phyloP scores from a whole-genome alignment of 164 flowering plant species.

The Vitis cinerea region DNA sequence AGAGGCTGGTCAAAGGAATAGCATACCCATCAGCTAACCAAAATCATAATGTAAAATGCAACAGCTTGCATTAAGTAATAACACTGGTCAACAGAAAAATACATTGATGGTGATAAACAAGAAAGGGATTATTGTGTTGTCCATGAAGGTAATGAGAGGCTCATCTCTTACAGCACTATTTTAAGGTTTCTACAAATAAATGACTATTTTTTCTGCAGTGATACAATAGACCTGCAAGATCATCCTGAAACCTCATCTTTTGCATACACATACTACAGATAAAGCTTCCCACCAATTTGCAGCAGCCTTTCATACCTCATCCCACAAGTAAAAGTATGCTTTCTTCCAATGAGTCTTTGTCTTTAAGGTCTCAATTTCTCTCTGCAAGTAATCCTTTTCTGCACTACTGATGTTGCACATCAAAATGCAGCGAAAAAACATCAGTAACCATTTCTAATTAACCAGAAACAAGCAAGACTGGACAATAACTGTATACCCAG shows the following conservation, averaged over 20 bases:
- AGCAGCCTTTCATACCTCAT: conserved; percentile 60
- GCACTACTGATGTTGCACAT: conserved; percentile 56
- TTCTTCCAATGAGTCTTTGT: conserved; percentile 85
- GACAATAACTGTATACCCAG: conserved; percentile 48
- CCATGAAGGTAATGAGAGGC: too few relatives aligned
- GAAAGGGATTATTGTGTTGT: too few relatives aligned
- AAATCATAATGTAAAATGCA: neutral
- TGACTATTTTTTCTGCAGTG: too few relatives aligned
- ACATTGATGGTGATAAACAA: too few relatives aligned
- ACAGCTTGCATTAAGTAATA: neutral
- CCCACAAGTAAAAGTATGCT: conserved; percentile 98
- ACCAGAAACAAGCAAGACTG: conserved; percentile 9
- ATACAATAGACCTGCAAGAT: neutral
- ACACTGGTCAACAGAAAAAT: too few relatives aligned
- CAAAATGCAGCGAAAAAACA: conserved; percentile 20
- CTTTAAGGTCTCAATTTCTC: conserved; percentile 78
- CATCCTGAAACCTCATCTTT: too few relatives aligned
- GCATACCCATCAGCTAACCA: conserved; percentile 12
- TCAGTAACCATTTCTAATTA: conserved; percentile 14
- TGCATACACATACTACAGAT: too few relatives aligned
- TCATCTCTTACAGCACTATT: too few relatives aligned
- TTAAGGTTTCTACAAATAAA: too few relatives aligned
- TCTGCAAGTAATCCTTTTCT: conserved; percentile 58
- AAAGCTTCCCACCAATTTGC: neutral
- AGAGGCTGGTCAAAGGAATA: conserved; percentile 65